Evolutionary conservation across 805 yeast genomes (phyloP).

Genomic region (Pichia exigua): DNA sequence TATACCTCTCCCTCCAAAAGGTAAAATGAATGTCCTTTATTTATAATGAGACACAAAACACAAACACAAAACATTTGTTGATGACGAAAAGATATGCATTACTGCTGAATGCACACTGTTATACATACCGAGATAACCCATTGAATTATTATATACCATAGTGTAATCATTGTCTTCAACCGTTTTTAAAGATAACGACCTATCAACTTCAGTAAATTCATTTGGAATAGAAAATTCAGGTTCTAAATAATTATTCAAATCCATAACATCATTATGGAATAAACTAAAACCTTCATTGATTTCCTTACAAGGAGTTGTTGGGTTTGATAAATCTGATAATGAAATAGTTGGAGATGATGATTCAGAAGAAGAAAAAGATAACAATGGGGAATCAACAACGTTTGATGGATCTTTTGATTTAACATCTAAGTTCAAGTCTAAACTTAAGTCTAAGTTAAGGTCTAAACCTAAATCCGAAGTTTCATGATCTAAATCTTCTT

Average conservation of each 20-base stretch:
- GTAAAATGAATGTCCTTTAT: not conserved
- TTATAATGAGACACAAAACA: conserved; percentile 4
- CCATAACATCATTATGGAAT: not conserved
- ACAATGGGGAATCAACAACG: not conserved
- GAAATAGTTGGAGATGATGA: not conserved
- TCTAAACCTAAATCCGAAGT: not conserved
- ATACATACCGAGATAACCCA: conserved; percentile 29
- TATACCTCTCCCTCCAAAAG: conserved; percentile 1
- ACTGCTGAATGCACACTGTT: conserved; percentile 36
- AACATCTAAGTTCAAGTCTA: not conserved
- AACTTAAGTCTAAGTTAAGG: not conserved
- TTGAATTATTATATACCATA: conserved; percentile 2
- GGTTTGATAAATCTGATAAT: conserved; percentile 4
- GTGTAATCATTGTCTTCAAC: not conserved
- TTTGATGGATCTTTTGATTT: not conserved
- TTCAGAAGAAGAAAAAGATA: conserved; percentile 2
- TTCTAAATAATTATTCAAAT: conserved; percentile 9
- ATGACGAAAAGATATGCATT: conserved; percentile 19
- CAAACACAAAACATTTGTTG: not conserved
- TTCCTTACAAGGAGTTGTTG: conserved; percentile 1
- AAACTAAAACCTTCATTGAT: not conserved
- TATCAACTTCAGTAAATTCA: conserved; percentile 21
- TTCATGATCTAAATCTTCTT: not conserved
- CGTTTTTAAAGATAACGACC: conserved; percentile 9
- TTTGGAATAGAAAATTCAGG: conserved; percentile 18